These are phyloP conservation scores for Salix exigua DNA, from an alignment of 345 rosid genomes.

Conservation along the genomic window DNA sequence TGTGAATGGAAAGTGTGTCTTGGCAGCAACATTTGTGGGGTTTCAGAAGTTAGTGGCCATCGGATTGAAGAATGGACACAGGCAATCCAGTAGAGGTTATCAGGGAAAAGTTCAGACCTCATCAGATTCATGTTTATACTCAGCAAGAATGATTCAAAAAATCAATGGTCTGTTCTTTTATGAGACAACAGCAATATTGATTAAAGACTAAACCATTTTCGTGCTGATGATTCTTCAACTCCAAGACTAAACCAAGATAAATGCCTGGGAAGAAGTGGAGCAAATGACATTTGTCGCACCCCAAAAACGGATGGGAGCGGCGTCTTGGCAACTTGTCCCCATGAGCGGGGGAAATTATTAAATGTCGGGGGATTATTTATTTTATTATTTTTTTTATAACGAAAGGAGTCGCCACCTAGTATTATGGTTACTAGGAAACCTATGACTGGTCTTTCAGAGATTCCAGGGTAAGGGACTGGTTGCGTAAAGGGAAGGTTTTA, in stretches of 20 bases:
- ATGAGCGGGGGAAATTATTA: too few relatives aligned
- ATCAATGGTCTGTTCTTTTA: conserved; percentile 69
- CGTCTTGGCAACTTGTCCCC: too few relatives aligned
- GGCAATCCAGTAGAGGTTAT: conserved; percentile 71
- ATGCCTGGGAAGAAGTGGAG: conserved; percentile 83
- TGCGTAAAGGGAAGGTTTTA: too few relatives aligned
- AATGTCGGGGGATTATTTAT: too few relatives aligned
- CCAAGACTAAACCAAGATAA: conserved; percentile 61
- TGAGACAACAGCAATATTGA: conserved; percentile 69
- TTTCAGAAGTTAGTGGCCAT: conserved; percentile 58
- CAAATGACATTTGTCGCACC: too few relatives aligned
- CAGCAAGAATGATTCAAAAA: conserved; percentile 68
- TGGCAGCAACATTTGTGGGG: conserved; percentile 50
- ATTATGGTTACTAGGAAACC: too few relatives aligned
- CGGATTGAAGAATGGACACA: conserved; percentile 64
- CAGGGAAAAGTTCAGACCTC: conserved; percentile 70
- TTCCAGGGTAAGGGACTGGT: too few relatives aligned
- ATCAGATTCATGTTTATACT: conserved; percentile 80
- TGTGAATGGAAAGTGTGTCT: conserved; percentile 50
- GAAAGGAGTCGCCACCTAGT: too few relatives aligned
- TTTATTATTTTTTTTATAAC: too few relatives aligned
- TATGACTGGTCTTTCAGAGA: too few relatives aligned
- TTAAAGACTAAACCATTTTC: too few relatives aligned
- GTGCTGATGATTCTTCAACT: conserved; percentile 49
- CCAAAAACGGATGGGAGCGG: too few relatives aligned